Conservation (phyloP, 2,329 filamentous ascomycete genomes). For the Fusarium avenaceum region DNA sequence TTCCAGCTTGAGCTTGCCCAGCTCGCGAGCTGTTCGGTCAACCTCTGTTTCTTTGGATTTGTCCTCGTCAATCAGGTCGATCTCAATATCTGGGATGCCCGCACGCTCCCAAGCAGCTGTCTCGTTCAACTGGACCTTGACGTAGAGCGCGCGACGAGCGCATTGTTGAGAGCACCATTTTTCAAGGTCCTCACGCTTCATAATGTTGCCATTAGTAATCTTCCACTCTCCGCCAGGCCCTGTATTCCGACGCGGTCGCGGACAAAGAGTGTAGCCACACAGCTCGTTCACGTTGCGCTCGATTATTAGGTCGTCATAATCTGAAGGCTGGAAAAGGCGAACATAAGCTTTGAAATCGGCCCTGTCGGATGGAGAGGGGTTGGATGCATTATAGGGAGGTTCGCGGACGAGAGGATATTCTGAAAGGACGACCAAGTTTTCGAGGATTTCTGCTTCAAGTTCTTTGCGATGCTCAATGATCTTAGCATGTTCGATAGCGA, state of each 20-base stretch:
- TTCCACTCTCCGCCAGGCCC: slow-evolving; percentile 75
- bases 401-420: slow-evolving; percentile 63
- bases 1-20: slow-evolving; percentile 61
- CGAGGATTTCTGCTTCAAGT: slow-evolving; percentile 79
- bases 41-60: slow-evolving; percentile 62
- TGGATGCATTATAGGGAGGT: slow-evolving; percentile 58
- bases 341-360: slow-evolving; percentile 75
- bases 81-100: slow-evolving; percentile 66
- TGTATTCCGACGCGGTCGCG: slow-evolving; percentile 70
- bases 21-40: slow-evolving; percentile 54
- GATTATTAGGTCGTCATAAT: slow-evolving; percentile 89
- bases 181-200: slow-evolving; percentile 79
- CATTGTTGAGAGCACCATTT: slow-evolving; percentile 90
- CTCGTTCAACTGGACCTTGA: slow-evolving; percentile 89
- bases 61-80: slow-evolving; percentile 78
- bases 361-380: slow-evolving; percentile 70
- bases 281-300: slow-evolving; percentile 87
- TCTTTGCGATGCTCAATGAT: slow-evolving; percentile 87
- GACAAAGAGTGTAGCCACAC: slow-evolving; percentile 89
- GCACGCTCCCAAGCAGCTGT: slow-evolving; percentile 87
- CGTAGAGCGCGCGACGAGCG: slow-evolving; percentile 82
- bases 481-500: slow-evolving; percentile 85
- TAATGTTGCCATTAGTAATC: slow-evolving; percentile 72
- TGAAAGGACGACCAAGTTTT: slow-evolving; percentile 78
- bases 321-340: slow-evolving; percentile 82